Conservation (phyloP, 2,329 filamentous ascomycete species). For the Stemphylium vesicarium region DNA sequence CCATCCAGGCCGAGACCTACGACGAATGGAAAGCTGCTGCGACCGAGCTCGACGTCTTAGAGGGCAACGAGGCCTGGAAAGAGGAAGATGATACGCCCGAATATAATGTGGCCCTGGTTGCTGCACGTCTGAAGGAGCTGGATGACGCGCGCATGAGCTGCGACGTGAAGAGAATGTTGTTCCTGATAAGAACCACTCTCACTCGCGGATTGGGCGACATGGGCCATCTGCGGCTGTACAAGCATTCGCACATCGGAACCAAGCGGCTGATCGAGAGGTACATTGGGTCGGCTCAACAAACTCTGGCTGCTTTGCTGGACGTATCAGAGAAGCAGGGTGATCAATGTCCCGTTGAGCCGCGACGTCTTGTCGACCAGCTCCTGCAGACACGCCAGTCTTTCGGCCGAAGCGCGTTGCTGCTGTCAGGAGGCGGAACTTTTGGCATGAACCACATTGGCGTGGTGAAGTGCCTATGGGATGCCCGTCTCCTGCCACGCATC, state of each 20-base stretch:
- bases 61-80: constrained; percentile 86
- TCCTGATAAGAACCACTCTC: constrained; percentile 78
- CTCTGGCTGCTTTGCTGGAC: constrained; percentile 74
- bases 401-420: constrained; percentile 79
- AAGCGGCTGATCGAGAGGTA: constrained; percentile 88
- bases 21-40: constrained; percentile 79
- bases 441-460: constrained; percentile 94
- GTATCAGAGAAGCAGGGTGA: constrained; percentile 58
- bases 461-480: constrained; percentile 78
- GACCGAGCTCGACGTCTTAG: constrained; percentile 75
- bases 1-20: constrained; percentile 67
- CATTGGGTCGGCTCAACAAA: constrained; percentile 77
- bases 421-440: constrained; percentile 87
- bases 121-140: constrained; percentile 72
- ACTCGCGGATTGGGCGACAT: constrained; percentile 85
- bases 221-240: constrained; percentile 82
- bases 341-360: constrained; percentile 63
- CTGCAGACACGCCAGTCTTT: constrained; percentile 78
- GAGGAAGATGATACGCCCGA: constrained; percentile 68
- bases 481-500: constrained; percentile 78
- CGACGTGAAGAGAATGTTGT: constrained; percentile 78
- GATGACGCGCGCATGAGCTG: constrained; percentile 74
- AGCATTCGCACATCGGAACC: constrained; percentile 83
- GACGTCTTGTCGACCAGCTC: constrained; percentile 70
- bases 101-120: constrained; percentile 74